Evolutionary conservation across 768 basidiomycete species (phyloP), one percentile per base, ranked within the genome.

Genomic region (Sporobolomyces phaffii): DNA sequence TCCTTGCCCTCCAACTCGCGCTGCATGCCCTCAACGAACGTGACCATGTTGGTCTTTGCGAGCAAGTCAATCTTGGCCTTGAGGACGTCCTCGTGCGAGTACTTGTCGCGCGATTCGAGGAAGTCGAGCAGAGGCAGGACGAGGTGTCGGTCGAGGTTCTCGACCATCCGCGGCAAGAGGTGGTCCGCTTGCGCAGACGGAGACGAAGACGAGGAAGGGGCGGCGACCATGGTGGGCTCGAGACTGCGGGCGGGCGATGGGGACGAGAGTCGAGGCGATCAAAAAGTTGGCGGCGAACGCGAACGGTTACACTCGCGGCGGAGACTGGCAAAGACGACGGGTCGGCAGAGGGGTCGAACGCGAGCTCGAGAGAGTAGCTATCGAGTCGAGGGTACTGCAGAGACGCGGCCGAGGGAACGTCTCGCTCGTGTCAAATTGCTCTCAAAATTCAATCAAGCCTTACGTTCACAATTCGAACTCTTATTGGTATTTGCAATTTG

Each of bases 11-110:
- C 80, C 54, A 91, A 79, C 79, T 90, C 85, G 73, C 87, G 80
- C 74, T 90, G 91, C 73, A 97, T 79, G 70, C 82, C 83, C 65
- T 87, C 84, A 29, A 90, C 87, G 75, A 94, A 99, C 78, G 94
- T 93, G 64, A 94, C 87, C 93, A 98, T 97, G 78, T 99, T 97
- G 50, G 96, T 99, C 77, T 91, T 94, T 1, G 53, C 61, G 61
- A 91, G 90, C 60, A 98, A 86, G 75, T 97, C 92, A 87, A 96
- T 94, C 80, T 97, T 94, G 41, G 96, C 94, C 44, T 85, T 80
- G 64, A 86, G 85, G 63, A 98, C 84, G 73, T 98, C 85, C 45
- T 88, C 83, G 26, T 83, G 81, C 2, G 90, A 83, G 78, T 92
- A 97, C 44, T 89, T 79, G 22, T 84, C 84, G 13, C 82, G 83